phyloP scores from a whole-genome alignment of 257 asterid genomes.

The Henckelia pumila region DNA sequence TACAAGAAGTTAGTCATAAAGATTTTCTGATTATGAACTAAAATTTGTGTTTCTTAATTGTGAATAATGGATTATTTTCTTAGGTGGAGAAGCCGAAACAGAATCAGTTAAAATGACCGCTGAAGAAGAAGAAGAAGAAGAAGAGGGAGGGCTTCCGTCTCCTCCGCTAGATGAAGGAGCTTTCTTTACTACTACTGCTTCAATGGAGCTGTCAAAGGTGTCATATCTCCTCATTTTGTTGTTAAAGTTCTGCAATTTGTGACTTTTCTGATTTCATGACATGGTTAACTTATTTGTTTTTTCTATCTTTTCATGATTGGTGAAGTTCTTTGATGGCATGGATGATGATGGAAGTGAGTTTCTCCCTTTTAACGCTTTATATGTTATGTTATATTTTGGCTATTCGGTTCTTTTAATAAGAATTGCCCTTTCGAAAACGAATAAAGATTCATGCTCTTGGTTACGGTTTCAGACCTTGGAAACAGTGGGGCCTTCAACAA shows the following conservation, averaged over 20 bases:
- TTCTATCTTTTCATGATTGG: conserved; percentile 20
- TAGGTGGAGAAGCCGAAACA: conserved; percentile 50
- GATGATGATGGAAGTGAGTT: conserved; percentile 98
- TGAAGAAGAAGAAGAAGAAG: no score
- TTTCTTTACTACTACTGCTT: conserved; percentile 58
- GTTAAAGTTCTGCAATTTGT: background rate
- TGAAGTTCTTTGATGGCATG: conserved; percentile 91
- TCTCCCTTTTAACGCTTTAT: conserved; percentile 32
- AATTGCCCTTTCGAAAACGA: conserved; percentile 46
- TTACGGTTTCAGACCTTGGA: background rate
- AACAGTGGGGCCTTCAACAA: background rate
- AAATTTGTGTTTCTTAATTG: background rate
- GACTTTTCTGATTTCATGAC: conserved; percentile 29
- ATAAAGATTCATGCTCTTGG: conserved; percentile 23
- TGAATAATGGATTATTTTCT: conserved; percentile 10
- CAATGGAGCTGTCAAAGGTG: conserved; percentile 82
- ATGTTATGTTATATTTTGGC: conserved; percentile 33
- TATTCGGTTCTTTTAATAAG: conserved; percentile 45
- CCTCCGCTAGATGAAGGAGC: conserved; percentile 95
- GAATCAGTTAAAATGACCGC: conserved; percentile 67
- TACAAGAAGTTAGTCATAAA: conserved; percentile 39
- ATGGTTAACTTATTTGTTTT: conserved; percentile 27
- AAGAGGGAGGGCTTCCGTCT: conserved; percentile 93
- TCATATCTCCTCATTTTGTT: conserved; percentile 7
- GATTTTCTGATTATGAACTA: conserved; percentile 8